A percentile compares a stretch with the other conserved stretches of the same genome.
phyloP scores from a whole-genome alignment of 2,329 filamentous ascomycete species.

The Fusarium stilboides region DNA sequence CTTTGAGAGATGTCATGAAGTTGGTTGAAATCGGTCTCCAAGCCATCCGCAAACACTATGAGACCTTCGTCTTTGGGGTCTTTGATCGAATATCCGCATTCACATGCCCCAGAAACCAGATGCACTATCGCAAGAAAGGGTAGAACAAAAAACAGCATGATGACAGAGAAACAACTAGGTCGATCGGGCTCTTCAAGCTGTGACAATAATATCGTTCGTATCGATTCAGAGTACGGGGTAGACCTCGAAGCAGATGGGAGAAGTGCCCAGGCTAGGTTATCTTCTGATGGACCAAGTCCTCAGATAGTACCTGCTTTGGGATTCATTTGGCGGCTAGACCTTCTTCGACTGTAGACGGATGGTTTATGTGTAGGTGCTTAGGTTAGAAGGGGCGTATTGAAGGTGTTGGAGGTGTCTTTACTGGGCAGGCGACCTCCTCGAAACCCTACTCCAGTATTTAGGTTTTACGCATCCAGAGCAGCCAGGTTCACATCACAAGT shows the following conservation, averaged over 20 bases:
- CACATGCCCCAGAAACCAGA: conserved; percentile 66
- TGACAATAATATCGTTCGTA: neutral
- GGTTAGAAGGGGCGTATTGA: neutral
- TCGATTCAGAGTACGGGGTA: neutral
- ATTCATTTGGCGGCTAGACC: neutral
- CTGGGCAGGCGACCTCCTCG: neutral
- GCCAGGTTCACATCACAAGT: neutral
- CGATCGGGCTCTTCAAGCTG: neutral
- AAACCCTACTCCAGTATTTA: neutral
- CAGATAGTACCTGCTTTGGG: neutral
- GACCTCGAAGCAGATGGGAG: neutral
- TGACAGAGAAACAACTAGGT: neutral
- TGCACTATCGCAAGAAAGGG: conserved; percentile 32
- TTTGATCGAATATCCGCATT: conserved; percentile 78
- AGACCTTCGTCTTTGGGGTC: conserved; percentile 57
- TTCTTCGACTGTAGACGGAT: neutral
- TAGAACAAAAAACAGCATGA: conserved; percentile 25
- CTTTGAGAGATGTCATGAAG: conserved; percentile 63
- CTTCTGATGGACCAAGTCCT: neutral
- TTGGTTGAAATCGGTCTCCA: conserved; percentile 81
- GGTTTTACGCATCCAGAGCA: neutral
- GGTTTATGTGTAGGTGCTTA: neutral
- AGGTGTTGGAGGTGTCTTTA: neutral
- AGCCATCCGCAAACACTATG: conserved; percentile 75
- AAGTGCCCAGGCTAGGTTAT: too few relatives aligned